phyloP scores from a whole-genome alignment of 352 stramenopile species.

The Phytophthora lateralis region DNA sequence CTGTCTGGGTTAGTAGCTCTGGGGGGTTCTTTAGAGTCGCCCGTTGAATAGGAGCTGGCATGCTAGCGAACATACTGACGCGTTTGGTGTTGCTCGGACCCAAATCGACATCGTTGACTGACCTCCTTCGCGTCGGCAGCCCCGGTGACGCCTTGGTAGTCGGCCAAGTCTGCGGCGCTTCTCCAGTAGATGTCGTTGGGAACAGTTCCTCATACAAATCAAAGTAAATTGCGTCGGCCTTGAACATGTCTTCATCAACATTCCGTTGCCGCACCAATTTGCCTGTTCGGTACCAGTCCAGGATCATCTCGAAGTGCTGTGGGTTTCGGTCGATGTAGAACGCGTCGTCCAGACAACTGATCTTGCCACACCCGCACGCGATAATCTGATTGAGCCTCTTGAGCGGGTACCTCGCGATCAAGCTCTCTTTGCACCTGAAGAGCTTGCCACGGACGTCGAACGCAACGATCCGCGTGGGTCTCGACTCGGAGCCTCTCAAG shows the following conservation, averaged over 20 bases:
- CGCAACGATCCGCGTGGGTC: conserved; percentile 25
- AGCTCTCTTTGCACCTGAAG: conserved; percentile 70
- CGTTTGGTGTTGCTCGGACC: conserved; percentile 18
- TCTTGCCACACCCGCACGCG: conserved; percentile 56
- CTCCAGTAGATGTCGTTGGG: conserved; percentile 9
- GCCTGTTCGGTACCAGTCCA: conserved; percentile 78
- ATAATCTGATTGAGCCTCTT: conserved; percentile 71
- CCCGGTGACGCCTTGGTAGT: conserved; percentile 12
- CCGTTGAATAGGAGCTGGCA: conserved; percentile 12
- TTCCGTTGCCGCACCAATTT: conserved; percentile 48
- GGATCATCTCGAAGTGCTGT: conserved; percentile 68
- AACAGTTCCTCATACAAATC: conserved; percentile 72
- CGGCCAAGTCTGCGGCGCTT: conserved; percentile 20
- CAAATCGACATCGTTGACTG: conserved; percentile 39
- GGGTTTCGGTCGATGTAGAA: conserved; percentile 82
- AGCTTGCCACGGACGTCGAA: conserved; percentile 77
- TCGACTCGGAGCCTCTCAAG: conserved; percentile 10
- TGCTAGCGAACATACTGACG: conserved; percentile 42
- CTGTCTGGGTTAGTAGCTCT: background rate
- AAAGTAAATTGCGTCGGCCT: conserved; percentile 71
- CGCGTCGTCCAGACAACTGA: conserved; percentile 43
- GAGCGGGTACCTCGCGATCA: conserved; percentile 62
- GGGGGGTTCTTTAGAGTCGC: conserved; percentile 1
- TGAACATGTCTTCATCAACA: conserved; percentile 52
- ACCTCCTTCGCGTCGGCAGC: conserved; percentile 27